These are phyloP conservation scores for Crithidia brevicula DNA, from an alignment of 208 protist genomes.

Conservation along the genomic window DNA sequence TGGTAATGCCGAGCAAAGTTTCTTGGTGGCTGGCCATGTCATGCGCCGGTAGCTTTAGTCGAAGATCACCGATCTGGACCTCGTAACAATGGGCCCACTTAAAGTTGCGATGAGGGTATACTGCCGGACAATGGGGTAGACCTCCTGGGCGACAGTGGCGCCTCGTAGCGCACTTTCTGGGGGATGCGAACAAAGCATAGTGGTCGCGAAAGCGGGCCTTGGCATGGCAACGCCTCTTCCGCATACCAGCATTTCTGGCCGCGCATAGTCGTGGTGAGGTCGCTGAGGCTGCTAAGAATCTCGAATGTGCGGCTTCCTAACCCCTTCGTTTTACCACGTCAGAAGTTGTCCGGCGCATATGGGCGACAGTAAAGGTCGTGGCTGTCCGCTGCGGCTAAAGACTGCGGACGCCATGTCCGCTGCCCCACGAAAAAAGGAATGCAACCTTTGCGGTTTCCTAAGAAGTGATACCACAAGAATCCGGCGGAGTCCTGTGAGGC, in stretches of 20 bases:
- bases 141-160: neutral
- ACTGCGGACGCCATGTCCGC: neutral
- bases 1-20: neutral
- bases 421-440: neutral
- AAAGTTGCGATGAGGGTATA: neutral
- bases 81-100: neutral
- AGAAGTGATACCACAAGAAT: neutral
- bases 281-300: neutral
- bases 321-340: neutral
- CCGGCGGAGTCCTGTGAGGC: neutral
- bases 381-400: neutral
- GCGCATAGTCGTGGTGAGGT: neutral
- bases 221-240: neutral
- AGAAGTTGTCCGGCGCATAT: neutral
- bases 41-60: neutral
- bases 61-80: neutral
- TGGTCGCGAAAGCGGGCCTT: neutral
- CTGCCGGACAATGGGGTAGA: neutral
- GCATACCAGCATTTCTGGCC: neutral
- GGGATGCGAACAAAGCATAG: neutral
- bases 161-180: neutral
- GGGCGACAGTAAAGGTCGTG: neutral
- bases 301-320: neutral
- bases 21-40: neutral
- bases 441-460: neutral